These are phyloP conservation scores for Dryas integrifolia DNA, from an alignment of 331 rosid genomes.

Conservation along the genomic window DNA sequence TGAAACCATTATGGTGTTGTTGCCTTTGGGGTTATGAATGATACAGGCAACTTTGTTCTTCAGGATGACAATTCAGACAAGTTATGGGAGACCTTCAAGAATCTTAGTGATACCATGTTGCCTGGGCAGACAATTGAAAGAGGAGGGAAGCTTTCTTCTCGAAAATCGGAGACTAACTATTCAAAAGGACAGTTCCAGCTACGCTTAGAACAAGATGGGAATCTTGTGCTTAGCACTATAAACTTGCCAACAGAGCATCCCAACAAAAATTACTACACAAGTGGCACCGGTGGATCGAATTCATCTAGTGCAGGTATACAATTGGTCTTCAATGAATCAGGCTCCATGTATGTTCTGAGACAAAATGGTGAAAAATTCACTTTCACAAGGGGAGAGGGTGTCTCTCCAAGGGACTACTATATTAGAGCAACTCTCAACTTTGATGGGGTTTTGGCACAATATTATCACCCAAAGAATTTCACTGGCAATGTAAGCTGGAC, in stretches of 20 bases:
- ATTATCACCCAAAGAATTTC: slow-evolving; percentile 34
- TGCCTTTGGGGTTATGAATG: slow-evolving; percentile 29
- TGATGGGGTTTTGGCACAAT: slow-evolving; percentile 41
- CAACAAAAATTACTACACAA: slow-evolving; percentile 30
- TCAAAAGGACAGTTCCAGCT: slow-evolving; percentile 41
- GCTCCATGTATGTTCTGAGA: slow-evolving; percentile 33
- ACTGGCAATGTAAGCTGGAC: slow-evolving; percentile 35
- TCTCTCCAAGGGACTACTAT: slow-evolving; percentile 27
- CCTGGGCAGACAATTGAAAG: slow-evolving; percentile 33
- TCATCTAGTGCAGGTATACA: slow-evolving; percentile 24
- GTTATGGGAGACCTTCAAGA: slow-evolving; percentile 44
- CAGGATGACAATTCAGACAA: neutral
- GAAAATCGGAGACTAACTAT: slow-evolving; percentile 27
- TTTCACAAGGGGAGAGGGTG: neutral
- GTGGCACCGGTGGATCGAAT: neutral
- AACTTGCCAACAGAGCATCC: slow-evolving; percentile 36
- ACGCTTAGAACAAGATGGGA: slow-evolving; percentile 35
- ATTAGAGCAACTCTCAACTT: slow-evolving; percentile 45
- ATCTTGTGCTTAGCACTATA: slow-evolving; percentile 35
- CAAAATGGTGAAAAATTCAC: slow-evolving; percentile 13
- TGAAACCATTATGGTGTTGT: neutral
- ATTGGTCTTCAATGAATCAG: slow-evolving; percentile 40
- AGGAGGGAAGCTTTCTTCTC: slow-evolving; percentile 29
- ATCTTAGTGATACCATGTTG: slow-evolving; percentile 45
- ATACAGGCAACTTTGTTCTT: slow-evolving; percentile 50